phyloP scores from a whole-genome alignment of 2,329 filamentous ascomycete species.

The Colletotrichum horii region DNA sequence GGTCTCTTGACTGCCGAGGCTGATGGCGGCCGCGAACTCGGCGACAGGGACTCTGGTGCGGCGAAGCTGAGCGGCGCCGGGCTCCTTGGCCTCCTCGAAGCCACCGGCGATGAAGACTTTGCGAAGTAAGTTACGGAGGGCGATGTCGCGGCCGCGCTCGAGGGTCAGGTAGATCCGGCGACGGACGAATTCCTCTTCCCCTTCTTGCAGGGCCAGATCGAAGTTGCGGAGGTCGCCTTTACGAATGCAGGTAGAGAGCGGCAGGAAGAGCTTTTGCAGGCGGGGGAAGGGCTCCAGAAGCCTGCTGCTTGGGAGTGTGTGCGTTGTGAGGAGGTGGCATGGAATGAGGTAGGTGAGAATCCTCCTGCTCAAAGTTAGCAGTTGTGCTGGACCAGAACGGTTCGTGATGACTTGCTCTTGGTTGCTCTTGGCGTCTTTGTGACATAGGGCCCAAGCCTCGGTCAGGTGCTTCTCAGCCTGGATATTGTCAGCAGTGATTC shows the following conservation, averaged over 20 bases:
- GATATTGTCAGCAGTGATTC: not conserved
- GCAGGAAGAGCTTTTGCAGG: slow-evolving; percentile 79
- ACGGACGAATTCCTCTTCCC: slow-evolving; percentile 93
- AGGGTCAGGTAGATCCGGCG: slow-evolving; percentile 93
- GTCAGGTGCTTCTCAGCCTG: slow-evolving; percentile 82
- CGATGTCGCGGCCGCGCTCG: slow-evolving; percentile 89
- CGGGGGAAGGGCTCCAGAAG: slow-evolving; percentile 78
- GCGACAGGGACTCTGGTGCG: slow-evolving; percentile 80
- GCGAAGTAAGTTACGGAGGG: slow-evolving; percentile 86
- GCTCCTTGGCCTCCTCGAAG: slow-evolving; percentile 78
- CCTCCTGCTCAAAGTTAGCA: slow-evolving; percentile 56
- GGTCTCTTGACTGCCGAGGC: slow-evolving; percentile 69
- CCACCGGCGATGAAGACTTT: slow-evolving; percentile 90
- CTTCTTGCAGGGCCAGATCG: slow-evolving; percentile 78
- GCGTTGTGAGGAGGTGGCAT: slow-evolving; percentile 86
- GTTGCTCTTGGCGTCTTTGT: slow-evolving; percentile 74
- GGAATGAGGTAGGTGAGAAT: slow-evolving; percentile 96
- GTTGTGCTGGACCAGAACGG: not conserved
- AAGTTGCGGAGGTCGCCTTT: slow-evolving; percentile 83
- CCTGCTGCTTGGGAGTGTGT: slow-evolving; percentile 76
- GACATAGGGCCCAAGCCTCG: slow-evolving; percentile 82
- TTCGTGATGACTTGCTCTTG: slow-evolving; percentile 68
- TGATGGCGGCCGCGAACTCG: slow-evolving; percentile 86
- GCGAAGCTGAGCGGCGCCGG: slow-evolving; percentile 64
- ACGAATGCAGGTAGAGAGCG: slow-evolving; percentile 80